Conservation (phyloP, 2,329 filamentous ascomycete genomes). For the Reticulascus tulasneorum region DNA sequence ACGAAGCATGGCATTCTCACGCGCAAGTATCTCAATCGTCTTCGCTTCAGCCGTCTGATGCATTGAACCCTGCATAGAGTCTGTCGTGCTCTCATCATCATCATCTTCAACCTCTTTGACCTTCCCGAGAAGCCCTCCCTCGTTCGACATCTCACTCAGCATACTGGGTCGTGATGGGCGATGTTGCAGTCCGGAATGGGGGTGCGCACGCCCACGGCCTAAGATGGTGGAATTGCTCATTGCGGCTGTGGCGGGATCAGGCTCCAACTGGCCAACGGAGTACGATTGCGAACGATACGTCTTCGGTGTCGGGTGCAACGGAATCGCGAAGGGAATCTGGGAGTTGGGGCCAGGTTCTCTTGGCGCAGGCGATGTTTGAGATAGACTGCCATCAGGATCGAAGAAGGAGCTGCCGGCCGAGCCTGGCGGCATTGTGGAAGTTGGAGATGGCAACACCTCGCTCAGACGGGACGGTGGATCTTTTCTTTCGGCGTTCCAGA, state of each 20-base stretch:
- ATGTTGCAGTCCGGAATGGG: constrained; percentile 70
- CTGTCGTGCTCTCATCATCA: constrained; percentile 55
- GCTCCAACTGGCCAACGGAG: constrained; percentile 85
- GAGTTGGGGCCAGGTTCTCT: constrained; percentile 51
- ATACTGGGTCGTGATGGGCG: constrained; percentile 76
- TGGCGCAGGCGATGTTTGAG: constrained; percentile 47
- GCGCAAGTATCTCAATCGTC: constrained; percentile 58
- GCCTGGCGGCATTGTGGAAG: constrained; percentile 52
- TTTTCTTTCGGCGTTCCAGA: constrained; percentile 77
- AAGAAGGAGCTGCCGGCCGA: constrained; percentile 44
- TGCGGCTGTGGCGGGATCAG: constrained; percentile 47
- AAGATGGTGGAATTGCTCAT: constrained; percentile 46
- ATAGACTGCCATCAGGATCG: constrained; percentile 37
- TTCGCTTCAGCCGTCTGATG: constrained; percentile 56
- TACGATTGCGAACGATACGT: constrained; percentile 95
- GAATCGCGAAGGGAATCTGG: constrained; percentile 82
- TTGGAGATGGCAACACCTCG: constrained; percentile 73
- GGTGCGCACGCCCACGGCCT: constrained; percentile 45
- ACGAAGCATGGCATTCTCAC: constrained; percentile 60
- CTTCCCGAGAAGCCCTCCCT: constrained; percentile 59
- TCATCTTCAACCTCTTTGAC: constrained; percentile 68
- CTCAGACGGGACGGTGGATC: constrained; percentile 70
- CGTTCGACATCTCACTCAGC: constrained; percentile 67
- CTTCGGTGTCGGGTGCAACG: constrained; percentile 85
- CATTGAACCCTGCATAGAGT: constrained; percentile 49